Evolutionary conservation across 2,329 filamentous ascomycete genomes (phyloP).

Genomic region (Chaetothyriales sp.): DNA sequence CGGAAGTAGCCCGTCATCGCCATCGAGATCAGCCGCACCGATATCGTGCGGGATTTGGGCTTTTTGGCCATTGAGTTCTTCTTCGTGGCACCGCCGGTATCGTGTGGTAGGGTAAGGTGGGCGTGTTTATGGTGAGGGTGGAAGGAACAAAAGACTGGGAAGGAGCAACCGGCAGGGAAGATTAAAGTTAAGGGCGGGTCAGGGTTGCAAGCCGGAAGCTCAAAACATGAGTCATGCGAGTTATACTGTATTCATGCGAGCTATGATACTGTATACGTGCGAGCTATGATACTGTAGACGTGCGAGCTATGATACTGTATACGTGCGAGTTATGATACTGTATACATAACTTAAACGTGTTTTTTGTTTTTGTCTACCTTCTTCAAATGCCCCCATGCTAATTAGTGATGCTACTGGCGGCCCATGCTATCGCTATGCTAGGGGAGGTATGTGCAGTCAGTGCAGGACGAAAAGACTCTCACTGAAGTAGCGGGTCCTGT

Average conservation of each 20-base stretch:
- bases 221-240: background rate
- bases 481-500: conserved; percentile 16
- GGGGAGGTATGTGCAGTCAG: background rate
- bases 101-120: background rate
- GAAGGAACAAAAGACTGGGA: background rate
- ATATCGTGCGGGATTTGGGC: conserved; percentile 86
- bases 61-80: background rate
- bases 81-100: too few relatives aligned
- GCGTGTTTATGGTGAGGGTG: background rate
- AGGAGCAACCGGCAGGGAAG: too few relatives aligned
- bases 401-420: background rate
- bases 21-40: conserved; percentile 93
- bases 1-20: conserved; percentile 98
- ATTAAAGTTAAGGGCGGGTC: background rate
- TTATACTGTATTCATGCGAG: too few relatives aligned
- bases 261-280: too few relatives aligned
- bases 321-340: too few relatives aligned
- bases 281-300: too few relatives aligned
- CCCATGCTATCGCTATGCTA: background rate
- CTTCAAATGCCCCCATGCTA: background rate
- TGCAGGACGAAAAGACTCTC: conserved; percentile 4
- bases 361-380: background rate
- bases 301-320: too few relatives aligned
- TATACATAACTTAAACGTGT: too few relatives aligned
- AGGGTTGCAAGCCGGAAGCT: background rate